Base-by-base conservation (phyloP, 768 basidiomycete genomes). In the Chalciporus chontae region DNA sequence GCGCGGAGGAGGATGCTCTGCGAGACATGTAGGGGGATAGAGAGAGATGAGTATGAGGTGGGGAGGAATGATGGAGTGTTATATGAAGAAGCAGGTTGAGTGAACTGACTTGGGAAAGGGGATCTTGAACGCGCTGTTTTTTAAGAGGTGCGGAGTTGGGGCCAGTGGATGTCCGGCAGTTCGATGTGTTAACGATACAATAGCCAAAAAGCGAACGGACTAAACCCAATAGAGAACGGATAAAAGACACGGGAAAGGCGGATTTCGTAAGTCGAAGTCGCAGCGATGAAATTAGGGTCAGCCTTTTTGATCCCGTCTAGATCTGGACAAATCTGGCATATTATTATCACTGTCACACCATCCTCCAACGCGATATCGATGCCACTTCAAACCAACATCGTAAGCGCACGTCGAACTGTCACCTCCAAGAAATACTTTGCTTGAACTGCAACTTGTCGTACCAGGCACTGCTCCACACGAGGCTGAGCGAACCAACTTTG, bases 11-110 rank as follows among this genome's bases (percentile, higher is more conserved):
- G 4, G 76, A 66, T 34, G 73, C 70, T 63, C 80, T 70, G 39
- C 84, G 83, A 36, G 85, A 82, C 85, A 87, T 87, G 65, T 51
- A 13, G 42, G 42, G 32, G 27, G 52, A 54, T 59, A 18, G 34
- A 39, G 31, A 54, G 48, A 47, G 54, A 55, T 56, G 60, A 53
- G 55, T 60, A 58, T 56, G 57, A 52, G 52, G 54, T 53, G 51
- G 73, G 61, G 67, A 65, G 65, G 67, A 50, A 64, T 42, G 5
- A 2, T 36, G n/a, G 1, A 4, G 14, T 1, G 8, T 15, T 36
- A 15, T 36, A n/a, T 36, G 15, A 36, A 15, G 34, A n/a, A n/a
- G 34, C 34, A 4, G 1, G 34, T 15, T 4, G 34, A 6, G 5
- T 14, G 50, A 55, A 50, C 59, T 24, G 60, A 62, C 52, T 64